Percentiles rank a stretch among this genome's conserved stretches.
Evolutionary conservation across 495 filamentous ascomycete species (phyloP).

Genomic region (Tuber magnatum): DNA sequence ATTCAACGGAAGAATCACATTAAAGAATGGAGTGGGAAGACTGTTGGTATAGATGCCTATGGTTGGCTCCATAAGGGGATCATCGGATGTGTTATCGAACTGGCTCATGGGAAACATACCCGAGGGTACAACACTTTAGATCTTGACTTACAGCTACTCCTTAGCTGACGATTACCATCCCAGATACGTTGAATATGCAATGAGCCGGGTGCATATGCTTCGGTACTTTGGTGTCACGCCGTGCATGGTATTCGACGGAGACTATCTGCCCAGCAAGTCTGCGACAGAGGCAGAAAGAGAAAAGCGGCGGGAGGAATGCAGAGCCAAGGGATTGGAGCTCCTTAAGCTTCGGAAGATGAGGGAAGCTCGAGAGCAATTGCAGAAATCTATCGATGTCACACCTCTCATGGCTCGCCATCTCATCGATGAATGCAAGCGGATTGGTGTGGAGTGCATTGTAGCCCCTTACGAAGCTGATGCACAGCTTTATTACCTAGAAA

Average conservation of each 20-base stretch:
- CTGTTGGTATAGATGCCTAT: constrained; percentile 89
- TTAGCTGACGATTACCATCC: constrained; percentile 25
- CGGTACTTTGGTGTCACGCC: constrained; percentile 85
- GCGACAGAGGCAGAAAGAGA: constrained; percentile 58
- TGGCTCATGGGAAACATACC: constrained; percentile 81
- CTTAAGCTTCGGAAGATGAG: constrained; percentile 68
- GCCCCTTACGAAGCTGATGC: constrained; percentile 97
- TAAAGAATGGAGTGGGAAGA: constrained; percentile 80
- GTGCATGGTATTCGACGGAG: constrained; percentile 93
- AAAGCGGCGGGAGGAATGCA: constrained; percentile 62
- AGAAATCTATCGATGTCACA: constrained; percentile 94
- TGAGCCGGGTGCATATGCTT: constrained; percentile 87
- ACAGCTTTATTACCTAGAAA: constrained; percentile 89
- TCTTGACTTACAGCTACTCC: constrained; percentile 2
- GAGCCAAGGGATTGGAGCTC: constrained; percentile 65
- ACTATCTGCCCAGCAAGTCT: constrained; percentile 91
- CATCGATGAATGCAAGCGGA: constrained; percentile 81
- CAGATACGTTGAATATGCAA: constrained; percentile 85
- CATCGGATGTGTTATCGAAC: constrained; percentile 80
- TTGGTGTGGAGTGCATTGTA: constrained; percentile 77
- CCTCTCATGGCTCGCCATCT: constrained; percentile 87
- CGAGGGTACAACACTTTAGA: constrained; percentile 56
- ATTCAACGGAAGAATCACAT: constrained; percentile 84
- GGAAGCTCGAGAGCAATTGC: constrained; percentile 77
- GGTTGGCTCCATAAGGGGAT: constrained; percentile 97